Conservation (phyloP, 768 basidiomycete genomes). For the Galerina marginata region DNA sequence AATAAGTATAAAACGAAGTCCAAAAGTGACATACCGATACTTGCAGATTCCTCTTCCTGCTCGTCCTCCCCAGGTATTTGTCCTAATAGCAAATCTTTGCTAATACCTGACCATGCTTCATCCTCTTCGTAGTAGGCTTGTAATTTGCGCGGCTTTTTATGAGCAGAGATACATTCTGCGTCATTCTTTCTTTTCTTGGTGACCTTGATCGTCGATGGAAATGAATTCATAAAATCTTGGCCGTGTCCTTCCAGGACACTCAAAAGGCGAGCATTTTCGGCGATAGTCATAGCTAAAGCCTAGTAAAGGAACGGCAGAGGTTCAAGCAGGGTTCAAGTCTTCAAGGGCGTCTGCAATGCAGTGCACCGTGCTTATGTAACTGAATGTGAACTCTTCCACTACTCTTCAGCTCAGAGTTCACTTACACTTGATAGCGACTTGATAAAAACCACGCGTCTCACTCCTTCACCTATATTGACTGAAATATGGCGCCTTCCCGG, state of each 20-base stretch:
- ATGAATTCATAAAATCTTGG: constrained; percentile 50
- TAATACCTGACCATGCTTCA: constrained; percentile 49
- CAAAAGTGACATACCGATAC: constrained; percentile 4
- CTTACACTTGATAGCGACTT: too few species aligned
- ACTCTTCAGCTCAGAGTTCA: too few species aligned
- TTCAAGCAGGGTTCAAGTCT: too few species aligned
- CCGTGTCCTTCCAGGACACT: constrained; percentile 52
- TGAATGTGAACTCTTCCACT: too few species aligned
- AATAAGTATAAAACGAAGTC: not conserved
- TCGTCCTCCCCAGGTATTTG: constrained; percentile 15
- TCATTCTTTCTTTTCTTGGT: constrained; percentile 21
- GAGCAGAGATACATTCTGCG: not conserved
- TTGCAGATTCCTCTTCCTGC: constrained; percentile 16
- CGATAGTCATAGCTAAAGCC: constrained; percentile 26
- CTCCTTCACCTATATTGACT: constrained; percentile 1
- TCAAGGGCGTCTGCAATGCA: too few species aligned
- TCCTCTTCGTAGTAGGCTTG: constrained; percentile 29
- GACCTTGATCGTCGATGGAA: constrained; percentile 30
- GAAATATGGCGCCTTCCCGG: constrained; percentile 33
- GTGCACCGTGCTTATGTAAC: too few species aligned
- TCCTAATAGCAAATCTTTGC: constrained; percentile 19
- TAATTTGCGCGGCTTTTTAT: constrained; percentile 29
- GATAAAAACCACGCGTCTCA: not conserved
- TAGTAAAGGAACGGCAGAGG: not conserved
- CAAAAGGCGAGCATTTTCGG: constrained; percentile 37